phyloP scores from a whole-genome alignment of 1,284 basidiomycete species.

The Thelephora terrestris region DNA sequence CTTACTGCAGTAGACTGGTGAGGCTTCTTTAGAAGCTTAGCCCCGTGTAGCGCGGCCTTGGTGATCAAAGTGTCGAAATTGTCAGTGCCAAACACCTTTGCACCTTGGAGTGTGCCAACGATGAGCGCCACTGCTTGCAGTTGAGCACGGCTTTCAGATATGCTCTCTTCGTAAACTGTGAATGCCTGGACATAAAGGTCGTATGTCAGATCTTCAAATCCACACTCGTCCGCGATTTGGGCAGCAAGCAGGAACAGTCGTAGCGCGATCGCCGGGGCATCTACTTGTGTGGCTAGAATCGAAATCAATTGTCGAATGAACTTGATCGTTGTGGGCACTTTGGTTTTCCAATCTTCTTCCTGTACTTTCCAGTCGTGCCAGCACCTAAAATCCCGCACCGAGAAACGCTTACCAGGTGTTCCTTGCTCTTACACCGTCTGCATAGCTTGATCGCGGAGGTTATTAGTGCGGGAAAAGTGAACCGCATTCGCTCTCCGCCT shows the following conservation, averaged over 20 bases:
- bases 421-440: slow-evolving; percentile 74
- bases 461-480: slow-evolving; percentile 90
- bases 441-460: slow-evolving; percentile 86
- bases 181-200: slow-evolving; percentile 95
- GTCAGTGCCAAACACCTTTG: slow-evolving; percentile 79
- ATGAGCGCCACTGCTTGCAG: slow-evolving; percentile 89
- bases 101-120: slow-evolving; percentile 78
- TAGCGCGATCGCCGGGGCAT: slow-evolving; percentile 81
- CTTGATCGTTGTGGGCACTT: slow-evolving; percentile 78
- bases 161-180: slow-evolving; percentile 91
- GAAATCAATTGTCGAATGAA: slow-evolving; percentile 88
- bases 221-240: slow-evolving; percentile 86
- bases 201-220: slow-evolving; percentile 88
- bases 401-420: slow-evolving; percentile 39
- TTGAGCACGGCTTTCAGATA: slow-evolving; percentile 87
- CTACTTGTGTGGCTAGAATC: slow-evolving; percentile 84
- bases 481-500: slow-evolving; percentile 90
- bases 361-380: slow-evolving; percentile 18
- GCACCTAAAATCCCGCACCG: slow-evolving; percentile 1
- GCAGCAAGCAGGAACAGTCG: slow-evolving; percentile 91
- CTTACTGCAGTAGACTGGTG: slow-evolving; percentile 94
- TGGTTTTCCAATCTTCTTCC: slow-evolving; percentile 79
- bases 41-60: slow-evolving; percentile 90
- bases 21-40: slow-evolving; percentile 90
- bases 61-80: slow-evolving; percentile 95